Evolutionary conservation across 2,329 filamentous ascomycete genomes (phyloP).

Genomic region (Penicillium frequentans): DNA sequence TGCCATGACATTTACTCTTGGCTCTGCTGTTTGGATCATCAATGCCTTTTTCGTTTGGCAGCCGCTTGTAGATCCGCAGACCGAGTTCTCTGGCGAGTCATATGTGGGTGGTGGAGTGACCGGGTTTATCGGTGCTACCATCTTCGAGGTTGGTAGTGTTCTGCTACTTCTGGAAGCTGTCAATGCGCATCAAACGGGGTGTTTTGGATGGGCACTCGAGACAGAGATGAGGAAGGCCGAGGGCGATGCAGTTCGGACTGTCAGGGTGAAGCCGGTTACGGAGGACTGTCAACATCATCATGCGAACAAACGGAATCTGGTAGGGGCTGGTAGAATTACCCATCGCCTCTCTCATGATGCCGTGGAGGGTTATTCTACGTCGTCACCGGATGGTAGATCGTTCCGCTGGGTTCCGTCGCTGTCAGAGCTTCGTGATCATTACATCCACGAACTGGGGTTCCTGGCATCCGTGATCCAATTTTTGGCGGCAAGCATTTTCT

Average conservation of each 20-base stretch:
- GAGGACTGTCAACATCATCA: constrained; percentile 45
- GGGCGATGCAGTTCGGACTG: constrained; percentile 10
- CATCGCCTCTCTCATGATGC: constrained; percentile 2
- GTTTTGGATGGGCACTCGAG: constrained; percentile 69
- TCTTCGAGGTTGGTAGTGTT: constrained; percentile 65
- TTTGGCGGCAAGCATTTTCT: constrained; percentile 62
- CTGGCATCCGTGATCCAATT: constrained; percentile 60
- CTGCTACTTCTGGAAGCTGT: constrained; percentile 66
- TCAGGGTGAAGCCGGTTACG: constrained; percentile 14
- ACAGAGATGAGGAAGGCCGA: constrained; percentile 42
- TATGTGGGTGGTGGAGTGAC: constrained; percentile 60
- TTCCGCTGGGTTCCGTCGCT: constrained; percentile 64
- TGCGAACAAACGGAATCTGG: constrained; percentile 34
- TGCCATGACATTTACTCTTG: constrained; percentile 55
- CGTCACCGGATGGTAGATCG: constrained; percentile 19
- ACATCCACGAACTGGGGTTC: constrained; percentile 63
- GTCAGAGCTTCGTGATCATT: constrained; percentile 59
- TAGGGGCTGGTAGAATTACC: constrained; percentile 1
- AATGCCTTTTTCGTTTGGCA: constrained; percentile 67
- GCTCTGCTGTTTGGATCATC: constrained; percentile 56
- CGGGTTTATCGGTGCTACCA: constrained; percentile 65
- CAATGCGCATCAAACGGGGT: constrained; percentile 65
- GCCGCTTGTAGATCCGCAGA: constrained; percentile 54
- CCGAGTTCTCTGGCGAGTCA: constrained; percentile 56
- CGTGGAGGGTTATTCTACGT: constrained; percentile 8